Base-by-base conservation (phyloP, 371 early-diverging fungal genomes). In the Funneliformis caledonium region DNA sequence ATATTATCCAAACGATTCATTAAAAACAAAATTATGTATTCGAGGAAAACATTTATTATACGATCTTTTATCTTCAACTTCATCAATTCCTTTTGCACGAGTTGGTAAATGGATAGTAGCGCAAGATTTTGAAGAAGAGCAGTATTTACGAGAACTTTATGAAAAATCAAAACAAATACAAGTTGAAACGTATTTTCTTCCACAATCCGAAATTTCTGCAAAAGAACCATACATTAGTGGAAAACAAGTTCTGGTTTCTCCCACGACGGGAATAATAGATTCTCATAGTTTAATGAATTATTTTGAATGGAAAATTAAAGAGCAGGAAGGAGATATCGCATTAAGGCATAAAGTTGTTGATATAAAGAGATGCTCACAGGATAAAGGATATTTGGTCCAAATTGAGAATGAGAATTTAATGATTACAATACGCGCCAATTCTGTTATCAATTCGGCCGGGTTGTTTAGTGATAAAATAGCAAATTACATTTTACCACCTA, bases 61-160 rank as follows among this genome's bases (percentile, higher is more conserved):
- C 81, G 86, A 86, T 2, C 85, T 93, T 31, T 90, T 93, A 48
- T 76, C 77, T n/a, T 67, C 67, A 14, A 79, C 82, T 14, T 73
- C 45, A 22, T 31, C 50, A 1, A 85, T 97, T 12, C 89, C 91
- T 12, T 84, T 91, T 82, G 45, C 77, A 47, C 82, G 83, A 26
- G 80, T 91, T 11, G 95, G 95, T 7, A 97, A 97, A 82, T 94
- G 94, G 93, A 90, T 97, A 7, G 95, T 97, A 0, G 94, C 94
- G 0, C 91, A 92, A 76, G 81, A 83, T 33, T 83, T 84, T 3
- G 84, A 85, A 0, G 89, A 94, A 81, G 72, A 83, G 0, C 84
- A 80, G n/a, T 92, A 94, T 77, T 84, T 96, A 70, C 81, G 87
- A n/a, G 52, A 61, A 0, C 82, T 96, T 19, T 87, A 89, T n/a